phyloP scores from a whole-genome alignment of 176 grass and related monocot genomes.

The Oryza australiensis region DNA sequence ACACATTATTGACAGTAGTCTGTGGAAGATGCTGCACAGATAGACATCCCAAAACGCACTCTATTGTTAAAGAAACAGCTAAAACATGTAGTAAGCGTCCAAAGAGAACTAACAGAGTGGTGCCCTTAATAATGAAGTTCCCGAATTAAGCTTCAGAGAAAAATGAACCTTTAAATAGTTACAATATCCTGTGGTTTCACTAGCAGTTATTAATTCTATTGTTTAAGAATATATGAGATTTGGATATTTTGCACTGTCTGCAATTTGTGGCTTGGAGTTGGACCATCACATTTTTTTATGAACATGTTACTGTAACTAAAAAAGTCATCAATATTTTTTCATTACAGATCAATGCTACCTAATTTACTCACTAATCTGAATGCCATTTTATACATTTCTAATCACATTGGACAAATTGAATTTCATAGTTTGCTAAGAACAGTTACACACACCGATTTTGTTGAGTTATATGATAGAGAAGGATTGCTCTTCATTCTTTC shows the following conservation, averaged over 20 bases:
- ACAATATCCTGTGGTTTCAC: not conserved
- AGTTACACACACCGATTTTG: slow-evolving; percentile 7
- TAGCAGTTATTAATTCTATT: not conserved
- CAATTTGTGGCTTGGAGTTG: not conserved
- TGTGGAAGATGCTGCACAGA: slow-evolving; percentile 7
- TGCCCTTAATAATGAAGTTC: slow-evolving; percentile 8
- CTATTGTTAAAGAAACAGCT: not conserved
- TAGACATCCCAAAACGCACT: not conserved
- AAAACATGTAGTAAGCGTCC: not conserved
- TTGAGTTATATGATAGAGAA: slow-evolving; percentile 36
- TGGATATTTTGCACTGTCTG: not conserved
- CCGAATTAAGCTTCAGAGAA: not conserved
- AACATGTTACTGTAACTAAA: too few species aligned
- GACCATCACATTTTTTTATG: not conserved
- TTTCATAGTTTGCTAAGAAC: not conserved
- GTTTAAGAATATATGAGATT: not conserved
- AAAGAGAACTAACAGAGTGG: not conserved
- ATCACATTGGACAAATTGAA: not conserved
- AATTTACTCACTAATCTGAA: not conserved
- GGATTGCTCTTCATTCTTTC: slow-evolving; percentile 45
- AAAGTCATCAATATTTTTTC: too few species aligned
- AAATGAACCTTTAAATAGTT: not conserved
- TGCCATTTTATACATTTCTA: not conserved
- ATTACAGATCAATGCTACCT: not conserved
- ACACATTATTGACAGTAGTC: not conserved